Evolutionary conservation across 306 rosid genomes (phyloP), one percentile per base, ranked within the genome.

Genomic region (Glycine soja): DNA sequence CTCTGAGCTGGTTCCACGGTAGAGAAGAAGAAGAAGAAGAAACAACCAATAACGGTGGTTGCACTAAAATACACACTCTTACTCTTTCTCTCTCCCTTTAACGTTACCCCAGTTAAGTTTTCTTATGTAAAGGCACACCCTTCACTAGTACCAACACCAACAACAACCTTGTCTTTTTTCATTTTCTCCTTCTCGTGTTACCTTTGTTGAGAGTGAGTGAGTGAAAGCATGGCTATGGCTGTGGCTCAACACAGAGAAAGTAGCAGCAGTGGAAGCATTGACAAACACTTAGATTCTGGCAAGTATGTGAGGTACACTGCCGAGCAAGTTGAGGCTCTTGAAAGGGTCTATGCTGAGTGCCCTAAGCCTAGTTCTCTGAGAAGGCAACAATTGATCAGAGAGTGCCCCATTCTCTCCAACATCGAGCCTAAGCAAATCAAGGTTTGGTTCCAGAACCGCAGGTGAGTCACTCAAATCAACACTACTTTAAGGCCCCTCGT

Each of bases 401-500:
- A 95, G 67, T 95, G 98, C 76, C 93, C 98, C 75, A 95, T 92
- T 89, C 96, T 95, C 63, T 87, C 91, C 40, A 91, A 91, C 88
- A 90, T 95, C 64, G 99, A 95, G 72, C 97, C 99, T 14, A 95
- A 93, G 85, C 99, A 95, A 92, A 95, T 95, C 94, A 95, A 95
- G 79, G 99, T 95, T 81, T 95, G 99, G 99, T 95, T 95, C 74
- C 99, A 95, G 82, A 95, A 95, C 90, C 91, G 99, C 30, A 93
- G 99, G 99, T 91, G 73, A 54, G 54, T 7, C 38, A 9, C 14
- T 50, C 53, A 10, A 19, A 13, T 50, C 53, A 59, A 36, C 3
- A 3, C 4, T 47, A 16, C 13, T 77, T 63, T 62, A 3, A 57
- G 7, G 3, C 42, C 15, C 18, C 15, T 42, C 30, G 2, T 24